These are phyloP conservation scores for Pythium grandisporangium DNA, from an alignment of 352 stramenopile genomes.

Conservation along the genomic window DNA sequence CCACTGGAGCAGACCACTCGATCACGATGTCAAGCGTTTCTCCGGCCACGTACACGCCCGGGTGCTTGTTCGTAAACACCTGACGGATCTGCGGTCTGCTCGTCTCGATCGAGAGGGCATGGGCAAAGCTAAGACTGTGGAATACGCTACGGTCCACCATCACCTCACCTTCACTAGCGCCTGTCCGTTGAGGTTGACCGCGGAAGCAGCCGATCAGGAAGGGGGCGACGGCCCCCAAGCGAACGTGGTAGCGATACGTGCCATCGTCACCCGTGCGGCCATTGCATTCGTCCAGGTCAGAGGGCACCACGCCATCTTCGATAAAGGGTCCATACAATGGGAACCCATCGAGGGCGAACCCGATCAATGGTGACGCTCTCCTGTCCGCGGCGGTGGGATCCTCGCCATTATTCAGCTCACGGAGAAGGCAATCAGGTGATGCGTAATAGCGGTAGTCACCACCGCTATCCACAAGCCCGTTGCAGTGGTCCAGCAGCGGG, in stretches of 20 bases:
- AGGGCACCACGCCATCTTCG: constrained; percentile 30
- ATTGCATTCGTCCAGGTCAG: constrained; percentile 59
- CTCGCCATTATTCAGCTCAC: constrained; percentile 21
- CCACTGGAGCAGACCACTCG: constrained; percentile 40
- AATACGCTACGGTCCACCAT: constrained; percentile 17
- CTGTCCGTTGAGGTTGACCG: constrained; percentile 17
- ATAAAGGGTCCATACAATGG: constrained; percentile 55
- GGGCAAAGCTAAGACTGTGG: constrained; percentile 45
- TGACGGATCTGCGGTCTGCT: constrained; percentile 25
- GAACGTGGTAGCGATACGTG: constrained; percentile 63
- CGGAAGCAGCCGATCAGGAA: constrained; percentile 66
- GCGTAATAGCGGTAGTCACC: constrained; percentile 73
- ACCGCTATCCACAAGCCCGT: constrained; percentile 46
- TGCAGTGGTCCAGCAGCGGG: constrained; percentile 56
- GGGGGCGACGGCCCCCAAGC: constrained; percentile 17
- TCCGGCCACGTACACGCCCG: constrained; percentile 37
- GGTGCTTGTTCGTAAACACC: constrained; percentile 53
- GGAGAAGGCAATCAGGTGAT: constrained; percentile 53
- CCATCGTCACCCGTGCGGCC: constrained; percentile 50
- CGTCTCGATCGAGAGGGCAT: constrained; percentile 40
- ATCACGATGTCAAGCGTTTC: constrained; percentile 59
- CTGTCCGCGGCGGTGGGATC: constrained; percentile 5
- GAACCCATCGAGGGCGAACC: constrained; percentile 70
- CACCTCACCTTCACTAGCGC: constrained; percentile 5
- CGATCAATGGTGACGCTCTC: constrained; percentile 53